Conservation (phyloP, 2,329 filamentous ascomycete genomes). For the Cercospora sojina region DNA sequence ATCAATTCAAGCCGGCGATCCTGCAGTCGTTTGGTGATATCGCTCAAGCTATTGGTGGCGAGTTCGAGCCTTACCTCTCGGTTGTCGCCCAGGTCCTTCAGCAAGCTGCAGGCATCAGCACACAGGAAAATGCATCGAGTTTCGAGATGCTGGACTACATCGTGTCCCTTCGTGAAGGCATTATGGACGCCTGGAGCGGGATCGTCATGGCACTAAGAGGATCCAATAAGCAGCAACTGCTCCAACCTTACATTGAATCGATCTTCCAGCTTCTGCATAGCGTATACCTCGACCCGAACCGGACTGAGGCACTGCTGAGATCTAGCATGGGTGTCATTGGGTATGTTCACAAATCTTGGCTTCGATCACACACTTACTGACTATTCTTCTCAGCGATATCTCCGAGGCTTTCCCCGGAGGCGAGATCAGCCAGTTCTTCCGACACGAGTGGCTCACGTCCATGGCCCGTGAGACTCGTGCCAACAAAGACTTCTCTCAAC, state of each 20-base stretch:
- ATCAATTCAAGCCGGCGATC: conserved; percentile 97
- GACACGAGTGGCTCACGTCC: conserved; percentile 81
- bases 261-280: conserved; percentile 85
- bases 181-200: conserved; percentile 98
- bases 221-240: conserved; percentile 68
- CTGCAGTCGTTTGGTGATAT: conserved; percentile 98
- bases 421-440: conserved; percentile 80
- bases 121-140: conserved; percentile 56
- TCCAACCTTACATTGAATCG: conserved; percentile 75
- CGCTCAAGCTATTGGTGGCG: conserved; percentile 84
- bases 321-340: conserved; percentile 97
- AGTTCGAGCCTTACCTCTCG: conserved; percentile 89
- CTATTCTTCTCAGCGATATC: conserved; percentile 65
- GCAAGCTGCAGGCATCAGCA: conserved; percentile 82
- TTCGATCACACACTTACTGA: conserved; percentile 39
- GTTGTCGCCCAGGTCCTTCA: conserved; percentile 93
- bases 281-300: conserved; percentile 78
- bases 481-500: conserved; percentile 79
- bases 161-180: conserved; percentile 89
- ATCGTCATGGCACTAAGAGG: conserved; percentile 92
- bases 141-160: conserved; percentile 98
- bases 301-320: conserved; percentile 86
- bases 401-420: conserved; percentile 91
- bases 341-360: conserved; percentile 53
- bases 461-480: conserved; percentile 90